Evolutionary conservation across 345 rosid genomes (phyloP).

Genomic region (Durio zibethinus): DNA sequence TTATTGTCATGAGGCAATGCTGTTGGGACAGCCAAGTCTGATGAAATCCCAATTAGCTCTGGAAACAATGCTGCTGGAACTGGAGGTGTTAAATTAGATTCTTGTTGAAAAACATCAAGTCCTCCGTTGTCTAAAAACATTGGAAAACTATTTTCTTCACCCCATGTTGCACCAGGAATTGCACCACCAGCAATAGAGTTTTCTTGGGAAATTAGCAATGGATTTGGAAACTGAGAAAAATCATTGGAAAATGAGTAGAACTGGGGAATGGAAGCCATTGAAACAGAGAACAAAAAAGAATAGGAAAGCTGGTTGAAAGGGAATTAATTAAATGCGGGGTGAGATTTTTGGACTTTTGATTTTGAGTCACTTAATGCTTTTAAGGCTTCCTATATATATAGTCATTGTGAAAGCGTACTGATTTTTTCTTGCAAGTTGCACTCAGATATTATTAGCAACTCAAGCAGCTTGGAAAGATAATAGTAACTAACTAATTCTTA

Average conservation of each 20-base stretch:
- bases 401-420: not conserved
- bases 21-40: slow-evolving; percentile 33
- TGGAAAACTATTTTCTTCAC: slow-evolving; percentile 8
- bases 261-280: slow-evolving; percentile 6
- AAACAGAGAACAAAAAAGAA: too few relatives aligned
- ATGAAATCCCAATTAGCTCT: slow-evolving; percentile 31
- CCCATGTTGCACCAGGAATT: slow-evolving; percentile 5
- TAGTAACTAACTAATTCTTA: not conserved
- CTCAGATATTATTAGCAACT: not conserved
- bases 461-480: not conserved
- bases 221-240: not conserved
- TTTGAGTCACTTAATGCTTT: not conserved
- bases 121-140: slow-evolving; percentile 11
- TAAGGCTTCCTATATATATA: not conserved
- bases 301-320: not conserved
- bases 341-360: not conserved
- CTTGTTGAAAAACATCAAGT: slow-evolving; percentile 16
- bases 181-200: not conserved
- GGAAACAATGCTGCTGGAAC: slow-evolving; percentile 18
- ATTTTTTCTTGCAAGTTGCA: slow-evolving; percentile 1
- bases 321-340: not conserved
- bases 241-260: slow-evolving; percentile 1
- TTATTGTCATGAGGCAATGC: slow-evolving; percentile 30
- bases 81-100: slow-evolving; percentile 20
- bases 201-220: not conserved